Evolutionary conservation across 352 stramenopile genomes (phyloP), one percentile per base, ranked within the genome.

Genomic region (Phytopythium aichiense): DNA sequence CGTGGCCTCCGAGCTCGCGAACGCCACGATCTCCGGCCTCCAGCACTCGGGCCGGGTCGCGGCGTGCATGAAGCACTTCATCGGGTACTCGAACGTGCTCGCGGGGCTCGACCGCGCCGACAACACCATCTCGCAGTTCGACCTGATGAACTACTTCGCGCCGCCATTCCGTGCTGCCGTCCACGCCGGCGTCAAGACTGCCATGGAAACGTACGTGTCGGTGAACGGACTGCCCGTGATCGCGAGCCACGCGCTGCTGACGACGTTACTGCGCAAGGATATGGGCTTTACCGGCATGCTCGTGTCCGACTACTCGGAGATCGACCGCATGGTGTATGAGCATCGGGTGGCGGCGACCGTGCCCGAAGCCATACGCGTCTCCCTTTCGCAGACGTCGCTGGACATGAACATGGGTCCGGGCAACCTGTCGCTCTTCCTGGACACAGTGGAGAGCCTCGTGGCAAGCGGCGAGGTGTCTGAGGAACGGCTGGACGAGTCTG

Each of bases 191-290:
- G 84, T 94, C 15, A 76, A 84, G 43, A 96, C 89, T 1, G 77
- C 92, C 16, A 98, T 98, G 92, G 91, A 98, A 68, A 88, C 71
- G 31, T 98, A 98, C 60, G 84, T 91, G 16, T 95, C 93, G 55
- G 69, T 95, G 23, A 94, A 96, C 61, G 89, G 89, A 8, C 68
- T 89, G 8, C 91, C 91, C 0, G 88, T 97, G 58, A 92, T 96
- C 43, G 78, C 87, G 12, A 97, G 90, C 64, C 77, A 75, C 31
- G 79, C 90, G 52, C 68, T 94, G 38, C 70, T 97, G 6, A 72
- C 78, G 42, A 72, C 91, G 37, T 62, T 98, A 28, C 68, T 98
- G 31, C 78, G 92, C 11, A 53, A 91, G 3, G 76, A 97, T 64
- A 91, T 98, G 74, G 76, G 81, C 31, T 98, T 98, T 54, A 66